These are phyloP conservation scores for Fusarium sp. DNA, from an alignment of 2,329 filamentous ascomycete genomes.

Conservation along the genomic window DNA sequence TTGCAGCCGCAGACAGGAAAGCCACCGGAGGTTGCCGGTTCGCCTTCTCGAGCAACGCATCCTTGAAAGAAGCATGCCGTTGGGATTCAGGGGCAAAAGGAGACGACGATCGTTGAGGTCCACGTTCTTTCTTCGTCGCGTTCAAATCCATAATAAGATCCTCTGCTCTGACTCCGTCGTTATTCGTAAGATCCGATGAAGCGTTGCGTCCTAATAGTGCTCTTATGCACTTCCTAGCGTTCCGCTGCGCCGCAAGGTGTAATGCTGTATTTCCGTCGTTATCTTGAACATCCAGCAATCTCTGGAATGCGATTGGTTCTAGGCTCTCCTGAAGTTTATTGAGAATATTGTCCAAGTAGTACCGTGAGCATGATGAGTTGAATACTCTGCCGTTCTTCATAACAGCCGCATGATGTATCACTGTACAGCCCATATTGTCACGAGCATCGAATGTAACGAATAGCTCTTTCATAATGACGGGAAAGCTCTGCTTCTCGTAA, in stretches of 20 bases:
- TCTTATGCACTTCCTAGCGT: conserved; percentile 89
- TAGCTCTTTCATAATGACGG: conserved; percentile 82
- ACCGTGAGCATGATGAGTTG: conserved; percentile 88
- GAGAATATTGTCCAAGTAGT: conserved; percentile 91
- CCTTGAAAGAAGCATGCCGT: conserved; percentile 63
- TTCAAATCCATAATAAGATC: conserved; percentile 83
- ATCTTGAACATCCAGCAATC: conserved; percentile 84
- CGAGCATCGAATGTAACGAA: conserved; percentile 81
- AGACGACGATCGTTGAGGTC: conserved; percentile 79
- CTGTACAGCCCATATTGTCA: conserved; percentile 84
- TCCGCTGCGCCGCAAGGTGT: conserved; percentile 78
- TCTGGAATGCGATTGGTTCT: conserved; percentile 78
- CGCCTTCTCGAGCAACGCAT: conserved; percentile 56
- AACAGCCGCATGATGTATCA: conserved; percentile 93
- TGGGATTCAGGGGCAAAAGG: conserved; percentile 72
- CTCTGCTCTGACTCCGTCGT: conserved; percentile 83
- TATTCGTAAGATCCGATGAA: conserved; percentile 82
- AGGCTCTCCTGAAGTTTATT: conserved; percentile 85
- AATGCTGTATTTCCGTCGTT: conserved; percentile 87
- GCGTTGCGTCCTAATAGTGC: conserved; percentile 81
- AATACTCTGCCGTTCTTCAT: conserved; percentile 83
- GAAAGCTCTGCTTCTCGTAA: conserved; percentile 92
- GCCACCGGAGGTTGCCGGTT: conserved; percentile 52
- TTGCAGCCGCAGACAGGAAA: conserved; percentile 72
- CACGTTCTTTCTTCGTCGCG: conserved; percentile 71